Evolutionary conservation across 176 grass and related monocot species (phyloP), one percentile per base, ranked within the genome.

Genomic region (Hsuehochloa calcarea): DNA sequence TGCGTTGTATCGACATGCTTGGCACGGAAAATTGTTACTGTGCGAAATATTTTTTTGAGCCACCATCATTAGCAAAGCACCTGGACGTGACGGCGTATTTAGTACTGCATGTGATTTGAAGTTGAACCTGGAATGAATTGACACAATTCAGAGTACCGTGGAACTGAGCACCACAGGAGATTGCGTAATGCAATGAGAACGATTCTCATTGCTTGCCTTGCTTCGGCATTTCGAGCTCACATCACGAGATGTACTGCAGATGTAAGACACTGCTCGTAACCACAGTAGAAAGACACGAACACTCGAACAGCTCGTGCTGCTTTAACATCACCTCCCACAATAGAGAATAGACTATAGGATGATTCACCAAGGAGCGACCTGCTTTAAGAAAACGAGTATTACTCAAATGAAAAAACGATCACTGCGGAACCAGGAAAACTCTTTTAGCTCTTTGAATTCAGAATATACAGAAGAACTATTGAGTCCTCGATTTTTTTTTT

Each of bases 401-500:
- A 41, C 11, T 4, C 74, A 5, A 9, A 8, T 6, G 0, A 45
- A 27, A 27, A 1, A 10, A 1, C 2, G 3, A 79, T 34, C 40
- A 35, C 43, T 1, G 17, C 63, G 43, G 2, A 81, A 68, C 50
- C 5, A 45, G 37, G 22, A 47, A 70, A 40, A 26, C 22, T 19
- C 23, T 20, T 38, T 13, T 72, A 44, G 69, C 46, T 74, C 25
- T 68, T 59, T 56, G 13, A 75, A 82, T 77, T 13, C 35, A 63
- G 29, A 83, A 66, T 56, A 25, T 67, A 89, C 60, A 20, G 14
- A 60, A 83, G 25, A 88, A 84, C 73, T 64, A 73, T 27, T 20
- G 25, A 22, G 63, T 43, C 61, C 23, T 79, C 37, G 3, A 2
- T 27, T 63, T 51, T 60, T 59, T 50, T 37, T 26, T 8, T 12